Percentiles rank a stretch among this genome's conserved stretches.
Evolutionary conservation across 73 alveolate species (phyloP).

Genomic region (Paramecium sonneborni): DNA sequence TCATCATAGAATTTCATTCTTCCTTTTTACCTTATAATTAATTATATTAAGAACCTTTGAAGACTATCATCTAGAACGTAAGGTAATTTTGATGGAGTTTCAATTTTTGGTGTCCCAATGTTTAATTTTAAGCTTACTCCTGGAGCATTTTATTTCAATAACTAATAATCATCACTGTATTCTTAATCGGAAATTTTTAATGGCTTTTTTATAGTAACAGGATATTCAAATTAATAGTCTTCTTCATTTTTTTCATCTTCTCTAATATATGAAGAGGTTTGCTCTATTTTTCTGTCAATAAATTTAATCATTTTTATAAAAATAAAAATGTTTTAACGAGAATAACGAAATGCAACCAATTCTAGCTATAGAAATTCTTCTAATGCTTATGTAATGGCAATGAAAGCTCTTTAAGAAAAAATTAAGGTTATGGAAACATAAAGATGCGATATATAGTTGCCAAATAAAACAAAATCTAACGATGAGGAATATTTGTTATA

Average conservation of each 20-base stretch:
- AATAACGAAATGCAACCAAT: neutral
- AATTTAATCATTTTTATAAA: neutral
- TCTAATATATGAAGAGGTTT: neutral
- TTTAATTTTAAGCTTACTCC: conserved; percentile 2
- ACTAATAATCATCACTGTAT: neutral
- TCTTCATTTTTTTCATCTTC: neutral
- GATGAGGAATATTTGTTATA: neutral
- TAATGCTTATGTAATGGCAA: conserved; percentile 20
- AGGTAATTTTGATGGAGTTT: conserved; percentile 28
- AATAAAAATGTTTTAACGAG: conserved; percentile 21
- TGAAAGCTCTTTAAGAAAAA: conserved; percentile 31
- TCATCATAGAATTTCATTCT: conserved; percentile 78
- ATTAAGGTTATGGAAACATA: conserved; percentile 17
- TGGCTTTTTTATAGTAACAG: neutral
- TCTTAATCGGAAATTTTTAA: neutral
- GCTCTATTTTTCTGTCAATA: neutral
- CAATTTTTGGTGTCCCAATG: conserved; percentile 23
- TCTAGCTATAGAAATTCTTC: conserved; percentile 18
- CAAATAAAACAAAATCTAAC: neutral
- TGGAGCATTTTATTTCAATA: conserved; percentile 26
- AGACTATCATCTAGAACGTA: neutral
- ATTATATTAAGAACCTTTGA: neutral
- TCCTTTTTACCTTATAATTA: conserved; percentile 49
- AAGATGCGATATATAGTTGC: neutral
- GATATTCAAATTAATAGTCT: neutral